Evolutionary conservation across 257 asterid genomes (phyloP).

Genomic region (Solanum virginianum): DNA sequence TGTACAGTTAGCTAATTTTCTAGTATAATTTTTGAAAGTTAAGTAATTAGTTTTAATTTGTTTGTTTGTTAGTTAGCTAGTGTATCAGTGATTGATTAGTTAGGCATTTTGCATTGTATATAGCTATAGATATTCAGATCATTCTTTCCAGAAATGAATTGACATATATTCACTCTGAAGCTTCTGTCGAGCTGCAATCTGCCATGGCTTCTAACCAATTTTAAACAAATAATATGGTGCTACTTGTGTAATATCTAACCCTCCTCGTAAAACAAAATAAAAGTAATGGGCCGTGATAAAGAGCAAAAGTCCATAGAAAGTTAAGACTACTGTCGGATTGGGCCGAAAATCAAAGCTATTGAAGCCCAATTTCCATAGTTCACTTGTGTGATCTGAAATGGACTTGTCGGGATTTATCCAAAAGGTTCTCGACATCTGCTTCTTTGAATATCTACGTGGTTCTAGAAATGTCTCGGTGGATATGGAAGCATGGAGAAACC

Average conservation of each 20-base stretch:
- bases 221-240: too few species aligned
- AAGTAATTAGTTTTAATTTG: too few species aligned
- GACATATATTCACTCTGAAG: too few species aligned
- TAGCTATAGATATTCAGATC: too few species aligned
- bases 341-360: not conserved
- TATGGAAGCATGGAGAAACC: not conserved
- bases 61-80: too few species aligned
- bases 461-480: not conserved
- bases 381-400: not conserved
- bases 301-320: not conserved
- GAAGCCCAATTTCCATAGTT: not conserved
- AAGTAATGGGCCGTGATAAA: not conserved
- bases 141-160: too few species aligned
- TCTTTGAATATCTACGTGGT: not conserved
- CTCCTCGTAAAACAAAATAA: not conserved
- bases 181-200: too few species aligned
- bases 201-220: too few species aligned
- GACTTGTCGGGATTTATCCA: not conserved
- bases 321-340: not conserved
- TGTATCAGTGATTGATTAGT: too few species aligned
- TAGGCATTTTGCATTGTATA: too few species aligned
- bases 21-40: too few species aligned
- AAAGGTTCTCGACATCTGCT: not conserved
- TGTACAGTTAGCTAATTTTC: too few species aligned
- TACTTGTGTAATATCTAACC: not conserved